A percentile compares a stretch with the other conserved stretches of the same genome.
Evolutionary conservation across 768 basidiomycete species (phyloP).

Genomic region (Panaeolus papilionaceus): DNA sequence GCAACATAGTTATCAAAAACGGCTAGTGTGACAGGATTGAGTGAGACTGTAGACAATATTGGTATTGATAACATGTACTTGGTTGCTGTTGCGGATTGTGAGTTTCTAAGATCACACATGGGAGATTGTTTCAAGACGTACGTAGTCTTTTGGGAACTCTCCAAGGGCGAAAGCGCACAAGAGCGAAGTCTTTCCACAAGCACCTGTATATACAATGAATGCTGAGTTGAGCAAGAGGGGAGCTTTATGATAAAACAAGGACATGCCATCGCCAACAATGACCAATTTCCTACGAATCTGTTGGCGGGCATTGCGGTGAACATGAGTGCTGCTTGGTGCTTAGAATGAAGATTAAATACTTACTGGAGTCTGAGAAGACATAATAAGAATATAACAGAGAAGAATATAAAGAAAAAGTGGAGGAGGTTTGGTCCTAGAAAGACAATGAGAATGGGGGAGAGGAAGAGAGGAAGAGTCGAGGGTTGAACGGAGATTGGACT

Average conservation of each 20-base stretch:
- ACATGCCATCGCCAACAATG: constrained; percentile 94
- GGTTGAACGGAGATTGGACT: constrained; percentile 9
- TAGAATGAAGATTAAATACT: constrained; percentile 33
- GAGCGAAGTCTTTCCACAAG: constrained; percentile 95
- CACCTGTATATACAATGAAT: constrained; percentile 55
- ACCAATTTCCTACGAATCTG: constrained; percentile 95
- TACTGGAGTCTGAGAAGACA: constrained; percentile 66
- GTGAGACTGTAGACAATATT: constrained; percentile 26
- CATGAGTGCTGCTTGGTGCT: constrained; percentile 22
- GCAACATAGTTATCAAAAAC: constrained; percentile 99
- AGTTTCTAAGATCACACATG: constrained; percentile 21
- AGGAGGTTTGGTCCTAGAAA: constrained; percentile 18
- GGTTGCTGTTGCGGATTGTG: constrained; percentile 52
- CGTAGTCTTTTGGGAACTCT: constrained; percentile 96
- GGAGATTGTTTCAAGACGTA: constrained; percentile 47
- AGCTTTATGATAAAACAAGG: constrained; percentile 22
- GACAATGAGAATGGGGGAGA: constrained; percentile 16
- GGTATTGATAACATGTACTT: constrained; percentile 42
- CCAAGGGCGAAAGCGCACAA: constrained; percentile 92
- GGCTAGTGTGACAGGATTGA: constrained; percentile 53
- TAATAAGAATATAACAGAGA: constrained; percentile 21
- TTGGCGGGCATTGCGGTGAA: constrained; percentile 14
- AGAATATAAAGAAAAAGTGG: constrained; percentile 27
- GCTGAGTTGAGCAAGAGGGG: constrained; percentile 28
- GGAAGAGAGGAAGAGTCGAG: neutral